Evolutionary conservation across 2,329 filamentous ascomycete species (phyloP), one percentile per base, ranked within the genome.

Genomic region (Penicillium paneum): DNA sequence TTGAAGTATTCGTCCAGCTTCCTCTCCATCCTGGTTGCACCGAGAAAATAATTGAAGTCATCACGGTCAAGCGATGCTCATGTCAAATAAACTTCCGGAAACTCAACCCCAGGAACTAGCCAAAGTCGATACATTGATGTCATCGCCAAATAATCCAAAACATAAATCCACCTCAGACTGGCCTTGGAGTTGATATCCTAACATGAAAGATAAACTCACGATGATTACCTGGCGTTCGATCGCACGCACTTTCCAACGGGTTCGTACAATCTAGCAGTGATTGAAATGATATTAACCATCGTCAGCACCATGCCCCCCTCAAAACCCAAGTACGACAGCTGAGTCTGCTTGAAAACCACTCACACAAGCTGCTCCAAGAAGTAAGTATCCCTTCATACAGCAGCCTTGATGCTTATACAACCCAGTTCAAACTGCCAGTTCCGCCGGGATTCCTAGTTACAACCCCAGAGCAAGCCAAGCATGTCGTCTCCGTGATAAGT

Each of bases 381-480:
- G 52, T 54, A 29, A 11, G 39, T 1, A 19, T 8, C 8, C 5
- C 2, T 35, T 24, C 19, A 4, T 11, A 4, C 32, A 24, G 5
- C 5, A 31, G 1, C 7, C 15, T 6, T 8, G n/a, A 35, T 36
- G 19, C 52, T 54, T 13, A 54, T 36, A 24, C 4, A 17, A 45
- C 2, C 21, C 19, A 69, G 67, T 69, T 62, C 50, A 45, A 60
- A 5, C 62, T 69, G 12, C 67, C 67, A 31, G 65, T 68, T 11
- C 67, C 67, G 7, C 28, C 59, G 12, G 67, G 67, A 28, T 59
- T 57, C 43, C 58, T 68, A 0, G 65, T 68, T 5, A 54, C 43
- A 7, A 67, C 38, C 29, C 56, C 67, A 1, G 50, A 61, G 35
- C 57, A 64, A 42, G 67, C 67, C 8, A 56, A 52, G 26, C 40